phyloP scores from a whole-genome alignment of 2,329 filamentous ascomycete genomes.

The Cercospora citrullina region DNA sequence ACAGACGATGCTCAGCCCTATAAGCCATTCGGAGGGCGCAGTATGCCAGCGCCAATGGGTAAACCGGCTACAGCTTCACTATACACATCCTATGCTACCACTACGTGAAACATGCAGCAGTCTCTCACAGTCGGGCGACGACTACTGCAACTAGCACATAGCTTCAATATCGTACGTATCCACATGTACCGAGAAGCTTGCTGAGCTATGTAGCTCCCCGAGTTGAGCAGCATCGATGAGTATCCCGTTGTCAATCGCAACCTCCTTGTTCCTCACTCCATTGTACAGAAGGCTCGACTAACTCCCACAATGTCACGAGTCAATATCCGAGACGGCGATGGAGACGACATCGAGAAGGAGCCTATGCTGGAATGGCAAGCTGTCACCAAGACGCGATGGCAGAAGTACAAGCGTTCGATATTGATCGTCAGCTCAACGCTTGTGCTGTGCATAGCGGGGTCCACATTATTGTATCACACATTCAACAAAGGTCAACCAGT shows the following conservation, averaged over 20 bases:
- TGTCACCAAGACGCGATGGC: background rate
- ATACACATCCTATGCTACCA: background rate
- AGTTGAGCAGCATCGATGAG: background rate
- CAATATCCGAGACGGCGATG: background rate
- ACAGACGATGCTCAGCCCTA: background rate
- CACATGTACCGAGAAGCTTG: background rate
- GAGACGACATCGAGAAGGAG: slow-evolving; percentile 8
- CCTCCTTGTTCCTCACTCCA: background rate
- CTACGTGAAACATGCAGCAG: background rate
- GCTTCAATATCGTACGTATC: background rate
- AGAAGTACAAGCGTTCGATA: background rate
- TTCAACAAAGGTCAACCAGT: background rate
- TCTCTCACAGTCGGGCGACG: background rate
- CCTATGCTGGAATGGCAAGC: slow-evolving; percentile 11
- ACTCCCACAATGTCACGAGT: background rate
- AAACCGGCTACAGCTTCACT: background rate
- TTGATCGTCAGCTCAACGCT: background rate
- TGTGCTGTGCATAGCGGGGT: background rate
- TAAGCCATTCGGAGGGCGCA: background rate
- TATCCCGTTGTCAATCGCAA: background rate
- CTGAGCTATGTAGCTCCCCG: background rate
- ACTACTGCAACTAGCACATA: background rate
- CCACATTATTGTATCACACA: background rate
- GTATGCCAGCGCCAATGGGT: background rate
- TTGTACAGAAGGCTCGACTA: background rate